Conservation (phyloP, 2,329 filamentous ascomycete species). For the Fusarium penzigii region DNA sequence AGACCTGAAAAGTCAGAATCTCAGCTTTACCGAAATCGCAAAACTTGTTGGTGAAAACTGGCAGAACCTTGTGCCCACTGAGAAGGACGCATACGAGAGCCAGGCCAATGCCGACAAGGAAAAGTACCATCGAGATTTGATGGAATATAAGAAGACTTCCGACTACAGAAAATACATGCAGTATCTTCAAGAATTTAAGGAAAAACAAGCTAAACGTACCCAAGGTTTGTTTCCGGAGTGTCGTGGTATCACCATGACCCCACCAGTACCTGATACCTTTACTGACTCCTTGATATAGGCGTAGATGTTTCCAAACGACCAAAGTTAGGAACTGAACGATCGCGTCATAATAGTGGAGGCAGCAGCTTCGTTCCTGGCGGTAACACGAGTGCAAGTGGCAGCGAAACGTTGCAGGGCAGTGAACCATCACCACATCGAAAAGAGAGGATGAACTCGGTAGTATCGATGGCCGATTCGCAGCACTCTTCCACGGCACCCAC, state of each 20-base stretch:
- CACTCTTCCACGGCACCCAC: constrained; percentile 42
- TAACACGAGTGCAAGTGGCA: constrained; percentile 46
- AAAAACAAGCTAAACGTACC: constrained; percentile 62
- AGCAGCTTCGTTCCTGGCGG: constrained; percentile 40
- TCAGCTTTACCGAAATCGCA: constrained; percentile 82
- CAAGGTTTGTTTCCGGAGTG: constrained; percentile 47
- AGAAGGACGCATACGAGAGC: constrained; percentile 72
- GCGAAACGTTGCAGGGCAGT: constrained; percentile 49
- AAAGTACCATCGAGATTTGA: constrained; percentile 70
- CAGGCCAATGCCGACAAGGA: constrained; percentile 75
- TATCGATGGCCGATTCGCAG: constrained; percentile 48
- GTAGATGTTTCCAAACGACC: constrained; percentile 49
- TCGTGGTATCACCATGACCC: not conserved
- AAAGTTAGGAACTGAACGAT: constrained; percentile 44
- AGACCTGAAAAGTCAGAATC: constrained; percentile 71
- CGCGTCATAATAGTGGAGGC: constrained; percentile 41
- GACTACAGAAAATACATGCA: constrained; percentile 68
- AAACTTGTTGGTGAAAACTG: constrained; percentile 81
- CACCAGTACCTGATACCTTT: not conserved
- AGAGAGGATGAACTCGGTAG: constrained; percentile 50
- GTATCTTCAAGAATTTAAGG: constrained; percentile 78
- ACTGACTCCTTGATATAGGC: constrained; percentile 17
- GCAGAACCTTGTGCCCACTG: constrained; percentile 67
- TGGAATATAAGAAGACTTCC: constrained; percentile 75
- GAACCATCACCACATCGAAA: constrained; percentile 49